These are phyloP conservation scores for Leccinum longicurvipes DNA, from an alignment of 768 basidiomycete species.

Conservation along the genomic window DNA sequence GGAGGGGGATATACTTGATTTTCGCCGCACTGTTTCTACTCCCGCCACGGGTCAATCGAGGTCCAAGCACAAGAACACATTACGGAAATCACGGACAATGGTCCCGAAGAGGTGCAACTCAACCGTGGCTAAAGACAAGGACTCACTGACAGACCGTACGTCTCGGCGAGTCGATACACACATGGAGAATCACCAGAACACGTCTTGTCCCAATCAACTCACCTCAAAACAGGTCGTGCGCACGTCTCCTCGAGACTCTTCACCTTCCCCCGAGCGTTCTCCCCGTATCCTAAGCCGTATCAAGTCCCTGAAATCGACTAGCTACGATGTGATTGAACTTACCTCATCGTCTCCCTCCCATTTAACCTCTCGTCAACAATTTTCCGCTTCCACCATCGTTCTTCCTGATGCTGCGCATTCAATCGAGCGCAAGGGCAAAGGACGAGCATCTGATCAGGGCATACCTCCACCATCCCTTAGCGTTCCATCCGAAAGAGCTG, in stretches of 20 bases:
- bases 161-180: slow-evolving; percentile 47
- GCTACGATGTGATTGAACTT: slow-evolving; percentile 30
- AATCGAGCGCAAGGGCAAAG: slow-evolving; percentile 11
- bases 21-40: slow-evolving; percentile 49
- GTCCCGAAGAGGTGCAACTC: slow-evolving; percentile 24
- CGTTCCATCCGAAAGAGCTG: not conserved
- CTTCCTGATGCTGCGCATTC: not conserved
- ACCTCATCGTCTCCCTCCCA: slow-evolving; percentile 29
- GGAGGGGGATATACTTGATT: slow-evolving; percentile 48
- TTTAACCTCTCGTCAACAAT: slow-evolving; percentile 13
- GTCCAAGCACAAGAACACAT: slow-evolving; percentile 34
- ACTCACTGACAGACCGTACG: slow-evolving; percentile 36
- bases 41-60: slow-evolving; percentile 37
- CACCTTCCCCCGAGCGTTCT: slow-evolving; percentile 15
- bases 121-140: slow-evolving; percentile 22
- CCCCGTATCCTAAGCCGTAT: not conserved
- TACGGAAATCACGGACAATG: slow-evolving; percentile 47
- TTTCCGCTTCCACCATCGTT: not conserved
- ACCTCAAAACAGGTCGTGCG: not conserved
- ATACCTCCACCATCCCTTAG: not conserved
- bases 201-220: slow-evolving; percentile 17
- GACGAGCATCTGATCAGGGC: slow-evolving; percentile 3
- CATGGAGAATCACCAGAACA: slow-evolving; percentile 49
- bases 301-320: slow-evolving; percentile 23
- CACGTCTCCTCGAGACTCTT: slow-evolving; percentile 7